These are phyloP conservation scores for Aquilaria malaccensis DNA, from an alignment of 345 rosid species.

Conservation along the genomic window DNA sequence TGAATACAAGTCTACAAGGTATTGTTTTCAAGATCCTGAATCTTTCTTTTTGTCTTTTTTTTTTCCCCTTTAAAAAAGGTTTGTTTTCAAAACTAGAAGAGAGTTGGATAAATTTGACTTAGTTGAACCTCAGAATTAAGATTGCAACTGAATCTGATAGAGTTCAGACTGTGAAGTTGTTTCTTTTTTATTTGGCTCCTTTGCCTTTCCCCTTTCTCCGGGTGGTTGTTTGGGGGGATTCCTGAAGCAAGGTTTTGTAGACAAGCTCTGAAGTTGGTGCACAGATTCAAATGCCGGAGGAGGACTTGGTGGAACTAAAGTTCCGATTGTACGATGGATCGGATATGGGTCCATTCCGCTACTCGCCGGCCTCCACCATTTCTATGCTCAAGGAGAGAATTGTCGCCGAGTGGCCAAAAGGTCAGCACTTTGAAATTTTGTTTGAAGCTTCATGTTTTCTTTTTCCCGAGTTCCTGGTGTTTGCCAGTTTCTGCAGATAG, in stretches of 20 bases:
- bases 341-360: constrained; percentile 82
- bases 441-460: background rate
- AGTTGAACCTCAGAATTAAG: too few species aligned
- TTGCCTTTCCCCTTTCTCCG: background rate
- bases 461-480: background rate
- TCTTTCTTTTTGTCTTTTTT: background rate
- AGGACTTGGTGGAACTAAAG: constrained; percentile 73
- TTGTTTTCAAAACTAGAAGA: too few species aligned
- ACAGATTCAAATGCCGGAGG: constrained; percentile 65
- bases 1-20: background rate
- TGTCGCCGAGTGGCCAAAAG: constrained; percentile 87
- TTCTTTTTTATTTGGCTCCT: background rate
- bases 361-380: constrained; percentile 71
- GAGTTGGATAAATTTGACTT: too few species aligned
- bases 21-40: background rate
- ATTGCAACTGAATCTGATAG: too few species aligned
- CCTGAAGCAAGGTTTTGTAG: too few species aligned
- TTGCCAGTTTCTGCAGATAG: background rate
- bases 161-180: too few species aligned
- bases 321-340: constrained; percentile 91
- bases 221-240: too few species aligned
- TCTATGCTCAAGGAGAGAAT: constrained; percentile 76
- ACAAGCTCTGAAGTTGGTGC: constrained; percentile 14
- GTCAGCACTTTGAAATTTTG: constrained; percentile 21
- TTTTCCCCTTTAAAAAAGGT: background rate